Conservation (phyloP, 306 rosid species). For the Vigna hirtella region DNA sequence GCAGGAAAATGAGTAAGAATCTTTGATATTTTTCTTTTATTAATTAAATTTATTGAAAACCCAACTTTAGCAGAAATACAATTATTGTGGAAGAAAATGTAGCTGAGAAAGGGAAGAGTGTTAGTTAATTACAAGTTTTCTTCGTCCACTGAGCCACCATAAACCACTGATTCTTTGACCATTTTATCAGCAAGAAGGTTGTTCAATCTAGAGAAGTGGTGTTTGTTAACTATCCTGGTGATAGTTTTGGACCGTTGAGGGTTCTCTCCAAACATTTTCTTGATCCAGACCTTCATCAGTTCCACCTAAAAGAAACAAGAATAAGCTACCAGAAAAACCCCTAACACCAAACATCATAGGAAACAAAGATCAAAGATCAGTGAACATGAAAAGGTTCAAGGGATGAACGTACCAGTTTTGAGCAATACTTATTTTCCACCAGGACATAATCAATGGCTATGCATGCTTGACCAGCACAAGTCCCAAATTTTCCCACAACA, state of each 20-base stretch:
- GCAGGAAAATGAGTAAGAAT: not conserved
- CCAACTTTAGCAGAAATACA: not conserved
- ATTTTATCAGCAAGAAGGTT: constrained; percentile 53
- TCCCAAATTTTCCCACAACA: constrained; percentile 66
- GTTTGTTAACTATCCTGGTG: constrained; percentile 67
- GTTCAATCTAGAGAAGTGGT: constrained; percentile 67
- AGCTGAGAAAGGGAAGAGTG: not conserved
- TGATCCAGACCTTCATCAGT: constrained; percentile 55
- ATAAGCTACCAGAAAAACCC: not conserved
- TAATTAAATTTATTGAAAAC: no score
- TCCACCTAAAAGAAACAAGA: constrained; percentile 57
- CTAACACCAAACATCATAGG: not conserved
- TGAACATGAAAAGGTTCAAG: not conserved
- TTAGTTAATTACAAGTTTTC: constrained; percentile 62
- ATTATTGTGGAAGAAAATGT: not conserved
- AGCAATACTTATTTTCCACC: constrained; percentile 55
- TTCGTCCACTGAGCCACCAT: constrained; percentile 77
- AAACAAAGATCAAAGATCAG: not conserved
- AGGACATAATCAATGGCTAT: constrained; percentile 70
- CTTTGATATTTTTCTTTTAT: no score
- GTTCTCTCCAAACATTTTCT: constrained; percentile 67
- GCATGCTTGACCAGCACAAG: constrained; percentile 89
- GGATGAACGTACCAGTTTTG: constrained; percentile 55
- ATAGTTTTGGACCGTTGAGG: constrained; percentile 56
- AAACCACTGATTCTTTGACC: constrained; percentile 59